phyloP scores from a whole-genome alignment of 495 filamentous ascomycete genomes.

The Neurospora tetrasperma region DNA sequence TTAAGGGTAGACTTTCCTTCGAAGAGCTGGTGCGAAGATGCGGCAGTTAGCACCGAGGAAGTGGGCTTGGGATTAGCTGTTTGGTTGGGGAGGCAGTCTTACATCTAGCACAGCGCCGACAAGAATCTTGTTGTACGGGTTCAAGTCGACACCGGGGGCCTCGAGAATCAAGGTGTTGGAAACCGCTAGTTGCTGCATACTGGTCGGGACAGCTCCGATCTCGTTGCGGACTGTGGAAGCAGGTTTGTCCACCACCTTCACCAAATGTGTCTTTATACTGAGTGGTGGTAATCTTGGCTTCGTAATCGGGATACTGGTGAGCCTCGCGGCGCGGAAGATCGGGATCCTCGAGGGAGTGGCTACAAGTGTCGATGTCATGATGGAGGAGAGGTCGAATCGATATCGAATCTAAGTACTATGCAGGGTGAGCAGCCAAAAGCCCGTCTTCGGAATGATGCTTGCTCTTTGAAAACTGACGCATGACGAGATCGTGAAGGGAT shows the following conservation, averaged over 20 bases:
- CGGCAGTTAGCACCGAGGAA: background rate
- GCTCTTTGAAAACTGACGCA: background rate
- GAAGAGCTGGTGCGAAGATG: constrained; percentile 37
- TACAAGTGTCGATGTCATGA: background rate
- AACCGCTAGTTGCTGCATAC: constrained; percentile 22
- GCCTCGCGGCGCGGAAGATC: background rate
- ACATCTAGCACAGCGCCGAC: constrained; percentile 48
- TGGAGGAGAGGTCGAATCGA: background rate
- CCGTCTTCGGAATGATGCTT: background rate
- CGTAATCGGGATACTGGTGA: background rate
- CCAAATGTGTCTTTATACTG: background rate
- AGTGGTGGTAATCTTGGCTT: background rate
- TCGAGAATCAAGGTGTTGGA: constrained; percentile 41
- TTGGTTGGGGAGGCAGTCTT: constrained; percentile 1
- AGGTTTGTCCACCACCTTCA: background rate
- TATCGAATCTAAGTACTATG: background rate
- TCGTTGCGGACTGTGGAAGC: background rate
- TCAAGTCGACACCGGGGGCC: constrained; percentile 35
- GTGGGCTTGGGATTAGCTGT: background rate
- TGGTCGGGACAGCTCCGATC: background rate
- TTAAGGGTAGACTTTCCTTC: constrained; percentile 43
- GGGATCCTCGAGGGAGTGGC: background rate
- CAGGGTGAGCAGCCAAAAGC: background rate
- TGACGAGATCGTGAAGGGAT: background rate
- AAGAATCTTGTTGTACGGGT: constrained; percentile 35